Percentiles rank a stretch among this genome's conserved stretches.
Evolutionary conservation across 1,139 yeast species (phyloP).

Genomic region (Protomyces gravidus): DNA sequence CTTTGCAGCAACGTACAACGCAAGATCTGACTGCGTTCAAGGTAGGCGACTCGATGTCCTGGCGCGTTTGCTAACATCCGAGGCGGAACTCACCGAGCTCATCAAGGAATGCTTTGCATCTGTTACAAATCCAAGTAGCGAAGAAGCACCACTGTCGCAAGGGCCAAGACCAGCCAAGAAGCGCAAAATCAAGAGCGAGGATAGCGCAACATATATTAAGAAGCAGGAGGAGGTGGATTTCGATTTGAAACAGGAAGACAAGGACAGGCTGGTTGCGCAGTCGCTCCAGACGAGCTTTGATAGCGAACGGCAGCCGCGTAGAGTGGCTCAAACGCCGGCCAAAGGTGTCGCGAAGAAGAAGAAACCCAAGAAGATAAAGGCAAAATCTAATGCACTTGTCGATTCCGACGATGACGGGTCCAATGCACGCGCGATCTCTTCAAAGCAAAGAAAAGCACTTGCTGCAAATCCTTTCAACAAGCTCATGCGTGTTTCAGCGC

Average conservation of each 20-base stretch:
- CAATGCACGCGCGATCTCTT: neutral
- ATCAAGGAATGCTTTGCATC: slow-evolving; percentile 59
- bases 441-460: slow-evolving; percentile 31
- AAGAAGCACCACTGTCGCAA: slow-evolving; percentile 31
- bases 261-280: slow-evolving; percentile 5
- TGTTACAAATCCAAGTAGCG: slow-evolving; percentile 42
- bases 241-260: slow-evolving; percentile 10
- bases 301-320: slow-evolving; percentile 38
- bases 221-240: slow-evolving; percentile 39
- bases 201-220: neutral
- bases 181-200: slow-evolving; percentile 4
- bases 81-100: slow-evolving; percentile 57
- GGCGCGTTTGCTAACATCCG: neutral
- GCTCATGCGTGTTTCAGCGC: slow-evolving; percentile 47
- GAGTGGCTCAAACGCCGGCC: slow-evolving; percentile 33
- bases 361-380: slow-evolving; percentile 14
- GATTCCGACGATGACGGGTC: slow-evolving; percentile 6
- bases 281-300: slow-evolving; percentile 25
- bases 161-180: slow-evolving; percentile 31
- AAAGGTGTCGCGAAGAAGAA: slow-evolving; percentile 42
- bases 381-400: slow-evolving; percentile 11
- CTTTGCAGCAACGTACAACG: slow-evolving; percentile 63
- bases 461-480: slow-evolving; percentile 37
- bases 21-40: slow-evolving; percentile 52
- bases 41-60: slow-evolving; percentile 29